Evolutionary conservation across 169 alveolate genomes (phyloP).

Genomic region (Perkinsus olseni): DNA sequence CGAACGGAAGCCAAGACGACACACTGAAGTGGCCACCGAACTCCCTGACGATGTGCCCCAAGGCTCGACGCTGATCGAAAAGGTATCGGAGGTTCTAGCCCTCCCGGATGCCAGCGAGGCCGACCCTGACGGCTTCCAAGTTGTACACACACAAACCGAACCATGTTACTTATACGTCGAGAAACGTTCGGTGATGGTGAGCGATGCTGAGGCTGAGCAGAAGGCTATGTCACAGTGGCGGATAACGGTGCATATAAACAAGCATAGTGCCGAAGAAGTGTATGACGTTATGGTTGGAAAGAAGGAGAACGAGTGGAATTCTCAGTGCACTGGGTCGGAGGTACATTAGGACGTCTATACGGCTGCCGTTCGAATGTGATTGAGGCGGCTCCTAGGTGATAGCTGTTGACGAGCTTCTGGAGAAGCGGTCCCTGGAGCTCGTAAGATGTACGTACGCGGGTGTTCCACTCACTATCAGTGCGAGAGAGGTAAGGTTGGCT

Average conservation of each 20-base stretch:
- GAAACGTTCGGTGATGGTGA: neutral
- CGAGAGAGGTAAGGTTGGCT: neutral
- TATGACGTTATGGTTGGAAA: neutral
- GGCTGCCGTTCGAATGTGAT: neutral
- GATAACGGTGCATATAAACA: neutral
- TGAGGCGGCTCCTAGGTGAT: neutral
- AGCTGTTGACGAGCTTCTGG: neutral
- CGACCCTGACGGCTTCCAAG: neutral
- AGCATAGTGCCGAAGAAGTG: neutral
- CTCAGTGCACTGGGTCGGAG: neutral
- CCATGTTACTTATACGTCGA: neutral
- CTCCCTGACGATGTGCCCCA: neutral
- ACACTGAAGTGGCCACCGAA: neutral
- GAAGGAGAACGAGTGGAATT: neutral
- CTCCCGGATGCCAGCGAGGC: neutral
- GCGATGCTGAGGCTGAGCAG: neutral
- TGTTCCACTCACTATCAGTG: neutral
- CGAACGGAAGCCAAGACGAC: no score
- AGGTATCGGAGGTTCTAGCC: neutral
- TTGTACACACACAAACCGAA: neutral
- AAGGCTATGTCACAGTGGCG: neutral
- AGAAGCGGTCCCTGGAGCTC: neutral
- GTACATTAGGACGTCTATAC: neutral
- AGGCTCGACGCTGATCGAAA: neutral
- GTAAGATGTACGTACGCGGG: neutral